These are phyloP conservation scores for Sporothrix phasma DNA, from an alignment of 2,329 filamentous ascomycete genomes.

Conservation along the genomic window DNA sequence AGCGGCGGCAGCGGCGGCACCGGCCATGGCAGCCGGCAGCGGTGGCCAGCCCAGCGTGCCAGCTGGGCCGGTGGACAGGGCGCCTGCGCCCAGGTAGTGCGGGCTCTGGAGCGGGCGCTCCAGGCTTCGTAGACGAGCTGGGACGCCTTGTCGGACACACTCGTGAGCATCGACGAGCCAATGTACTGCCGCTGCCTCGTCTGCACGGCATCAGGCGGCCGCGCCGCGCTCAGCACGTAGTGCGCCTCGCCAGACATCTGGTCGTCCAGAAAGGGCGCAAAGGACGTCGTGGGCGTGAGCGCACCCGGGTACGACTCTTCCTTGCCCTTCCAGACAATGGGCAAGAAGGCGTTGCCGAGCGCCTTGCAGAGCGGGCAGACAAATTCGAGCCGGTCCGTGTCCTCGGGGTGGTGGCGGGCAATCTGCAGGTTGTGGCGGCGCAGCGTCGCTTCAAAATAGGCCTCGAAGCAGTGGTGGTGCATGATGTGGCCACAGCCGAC, in stretches of 20 bases:
- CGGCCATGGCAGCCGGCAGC: constrained; percentile 6
- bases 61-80: constrained; percentile 1
- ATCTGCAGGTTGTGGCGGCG: constrained; percentile 86
- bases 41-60: neutral
- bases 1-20: neutral
- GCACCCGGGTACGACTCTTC: constrained; percentile 72
- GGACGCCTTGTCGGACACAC: constrained; percentile 31
- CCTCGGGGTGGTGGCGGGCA: constrained; percentile 85
- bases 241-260: constrained; percentile 39
- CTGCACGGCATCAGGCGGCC: constrained; percentile 28
- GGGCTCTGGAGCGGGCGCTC: constrained; percentile 21
- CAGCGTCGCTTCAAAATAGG: constrained; percentile 75
- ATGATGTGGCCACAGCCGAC: constrained; percentile 96
- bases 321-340: constrained; percentile 89
- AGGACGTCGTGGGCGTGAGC: constrained; percentile 48
- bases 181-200: constrained; percentile 32
- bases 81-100: constrained; percentile 19
- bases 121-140: constrained; percentile 33
- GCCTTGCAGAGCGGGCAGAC: constrained; percentile 96
- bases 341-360: constrained; percentile 86
- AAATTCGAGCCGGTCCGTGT: constrained; percentile 71
- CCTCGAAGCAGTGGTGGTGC: constrained; percentile 93
- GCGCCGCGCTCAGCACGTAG: constrained; percentile 30
- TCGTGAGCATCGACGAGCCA: constrained; percentile 29
- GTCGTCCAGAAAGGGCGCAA: constrained; percentile 58